A percentile compares a stretch with the other conserved stretches of the same genome.
Conservation (phyloP, 2,329 filamentous ascomycete genomes). For the Polychaeton citri region DNA sequence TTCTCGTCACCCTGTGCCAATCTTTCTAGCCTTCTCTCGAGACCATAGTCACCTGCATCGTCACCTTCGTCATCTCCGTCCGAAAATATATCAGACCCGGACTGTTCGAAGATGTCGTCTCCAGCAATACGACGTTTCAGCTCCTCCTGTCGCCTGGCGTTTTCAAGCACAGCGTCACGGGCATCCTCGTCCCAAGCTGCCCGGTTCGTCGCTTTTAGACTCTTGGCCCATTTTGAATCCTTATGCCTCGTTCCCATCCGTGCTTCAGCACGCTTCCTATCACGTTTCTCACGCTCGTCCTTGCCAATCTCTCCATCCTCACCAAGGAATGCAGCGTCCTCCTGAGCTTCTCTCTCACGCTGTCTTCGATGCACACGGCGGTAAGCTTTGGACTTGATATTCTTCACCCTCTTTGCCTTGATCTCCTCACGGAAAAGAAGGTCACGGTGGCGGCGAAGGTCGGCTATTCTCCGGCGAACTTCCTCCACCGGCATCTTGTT, state of each 20-base stretch:
- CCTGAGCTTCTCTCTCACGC: constrained; percentile 44
- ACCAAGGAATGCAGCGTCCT: constrained; percentile 41
- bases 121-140: constrained; percentile 68
- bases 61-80: constrained; percentile 49
- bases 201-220: constrained; percentile 62
- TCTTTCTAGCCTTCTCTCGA: constrained; percentile 25
- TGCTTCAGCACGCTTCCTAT: constrained; percentile 67
- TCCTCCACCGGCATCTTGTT: constrained; percentile 62
- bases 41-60: constrained; percentile 43
- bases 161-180: constrained; percentile 61
- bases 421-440: constrained; percentile 79
- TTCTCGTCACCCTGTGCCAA: constrained; percentile 24
- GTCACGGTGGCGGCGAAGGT: constrained; percentile 69
- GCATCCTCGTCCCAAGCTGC: constrained; percentile 84
- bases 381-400: constrained; percentile 97
- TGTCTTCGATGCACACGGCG: constrained; percentile 82
- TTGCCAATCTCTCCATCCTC: constrained; percentile 48
- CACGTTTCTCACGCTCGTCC: constrained; percentile 51
- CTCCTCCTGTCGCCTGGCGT: constrained; percentile 73
- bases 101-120: constrained; percentile 32
- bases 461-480: constrained; percentile 56
- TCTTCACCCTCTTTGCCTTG: constrained; percentile 84
- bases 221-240: constrained; percentile 87
- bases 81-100: constrained; percentile 33
- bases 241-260: constrained; percentile 74